phyloP scores from a whole-genome alignment of 495 filamentous ascomycete species.

The Lichina pygmaea region DNA sequence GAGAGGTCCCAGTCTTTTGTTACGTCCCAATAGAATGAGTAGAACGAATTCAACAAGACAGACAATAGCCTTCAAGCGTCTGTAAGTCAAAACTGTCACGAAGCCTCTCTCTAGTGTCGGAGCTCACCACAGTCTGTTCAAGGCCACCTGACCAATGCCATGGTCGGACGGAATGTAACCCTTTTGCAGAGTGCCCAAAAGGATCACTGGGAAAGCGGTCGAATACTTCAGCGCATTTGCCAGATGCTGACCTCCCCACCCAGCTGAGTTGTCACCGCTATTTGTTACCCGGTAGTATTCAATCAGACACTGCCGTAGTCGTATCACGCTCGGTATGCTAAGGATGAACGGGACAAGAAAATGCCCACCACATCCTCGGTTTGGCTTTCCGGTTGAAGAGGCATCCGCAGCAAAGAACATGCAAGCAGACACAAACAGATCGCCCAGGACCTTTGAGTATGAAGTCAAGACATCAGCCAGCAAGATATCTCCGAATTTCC shows the following conservation, averaged over 20 bases:
- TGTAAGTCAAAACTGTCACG: neutral
- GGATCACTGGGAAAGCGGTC: slow-evolving; percentile 73
- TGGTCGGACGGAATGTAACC: slow-evolving; percentile 26
- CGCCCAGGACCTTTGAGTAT: slow-evolving; percentile 74
- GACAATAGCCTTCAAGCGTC: slow-evolving; percentile 20
- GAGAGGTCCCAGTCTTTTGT: slow-evolving; percentile 89
- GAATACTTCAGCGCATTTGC: slow-evolving; percentile 86
- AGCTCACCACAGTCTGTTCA: slow-evolving; percentile 28
- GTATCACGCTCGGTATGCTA: slow-evolving; percentile 56
- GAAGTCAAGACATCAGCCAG: slow-evolving; percentile 88
- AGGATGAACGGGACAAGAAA: slow-evolving; percentile 58
- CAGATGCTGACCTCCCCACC: slow-evolving; percentile 59
- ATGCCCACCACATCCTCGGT: slow-evolving; percentile 51
- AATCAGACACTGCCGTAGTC: slow-evolving; percentile 73
- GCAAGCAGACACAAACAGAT: slow-evolving; percentile 68
- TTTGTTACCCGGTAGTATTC: slow-evolving; percentile 53
- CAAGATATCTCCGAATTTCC: slow-evolving; percentile 81
- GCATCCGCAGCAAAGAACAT: slow-evolving; percentile 52
- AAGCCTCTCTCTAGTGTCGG: too few relatives aligned
- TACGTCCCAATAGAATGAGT: slow-evolving; percentile 96
- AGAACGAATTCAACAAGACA: slow-evolving; percentile 56
- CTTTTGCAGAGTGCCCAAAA: slow-evolving; percentile 45
- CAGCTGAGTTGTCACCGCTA: slow-evolving; percentile 17
- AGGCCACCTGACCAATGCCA: slow-evolving; percentile 25
- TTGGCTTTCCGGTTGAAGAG: slow-evolving; percentile 51